These are phyloP conservation scores for Starmerella sp. DNA, from an alignment of 805 yeast genomes.

Conservation along the genomic window DNA sequence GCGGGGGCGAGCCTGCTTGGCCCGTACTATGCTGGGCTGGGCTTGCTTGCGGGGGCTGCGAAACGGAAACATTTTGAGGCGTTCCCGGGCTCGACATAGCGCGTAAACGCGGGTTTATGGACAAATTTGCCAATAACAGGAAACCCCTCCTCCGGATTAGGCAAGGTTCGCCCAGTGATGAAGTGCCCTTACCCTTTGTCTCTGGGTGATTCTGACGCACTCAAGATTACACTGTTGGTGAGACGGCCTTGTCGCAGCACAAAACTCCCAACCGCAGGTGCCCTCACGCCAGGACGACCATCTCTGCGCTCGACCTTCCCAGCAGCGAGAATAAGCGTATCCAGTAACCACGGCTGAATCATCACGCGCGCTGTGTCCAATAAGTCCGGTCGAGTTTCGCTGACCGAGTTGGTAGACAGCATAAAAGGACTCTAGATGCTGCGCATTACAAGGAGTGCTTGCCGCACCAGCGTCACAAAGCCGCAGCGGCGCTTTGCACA, in stretches of 20 bases:
- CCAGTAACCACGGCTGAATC: neutral
- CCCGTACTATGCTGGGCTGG: neutral
- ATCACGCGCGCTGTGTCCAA: neutral
- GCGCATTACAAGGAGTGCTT: conserved; percentile 7
- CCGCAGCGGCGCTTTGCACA: conserved; percentile 11
- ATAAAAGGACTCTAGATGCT: neutral
- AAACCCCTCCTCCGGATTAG: conserved; percentile 7
- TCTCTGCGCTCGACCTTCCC: neutral
- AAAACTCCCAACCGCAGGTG: neutral
- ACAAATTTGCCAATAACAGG: conserved; percentile 4
- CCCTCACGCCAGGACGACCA: neutral
- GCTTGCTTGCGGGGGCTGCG: neutral
- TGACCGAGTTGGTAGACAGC: neutral
- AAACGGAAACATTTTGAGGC: neutral
- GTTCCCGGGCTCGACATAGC: neutral
- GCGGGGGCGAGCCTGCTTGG: neutral
- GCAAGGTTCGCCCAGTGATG: conserved; percentile 1
- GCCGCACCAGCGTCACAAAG: neutral
- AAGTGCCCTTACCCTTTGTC: neutral
- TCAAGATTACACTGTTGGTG: no score
- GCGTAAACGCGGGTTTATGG: neutral
- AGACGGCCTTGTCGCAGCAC: neutral
- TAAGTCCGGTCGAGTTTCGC: neutral
- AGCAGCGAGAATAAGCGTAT: neutral
- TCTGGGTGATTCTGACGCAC: neutral